Conservation (phyloP, 2,329 filamentous ascomycete species). For the Colletotrichum sojae region DNA sequence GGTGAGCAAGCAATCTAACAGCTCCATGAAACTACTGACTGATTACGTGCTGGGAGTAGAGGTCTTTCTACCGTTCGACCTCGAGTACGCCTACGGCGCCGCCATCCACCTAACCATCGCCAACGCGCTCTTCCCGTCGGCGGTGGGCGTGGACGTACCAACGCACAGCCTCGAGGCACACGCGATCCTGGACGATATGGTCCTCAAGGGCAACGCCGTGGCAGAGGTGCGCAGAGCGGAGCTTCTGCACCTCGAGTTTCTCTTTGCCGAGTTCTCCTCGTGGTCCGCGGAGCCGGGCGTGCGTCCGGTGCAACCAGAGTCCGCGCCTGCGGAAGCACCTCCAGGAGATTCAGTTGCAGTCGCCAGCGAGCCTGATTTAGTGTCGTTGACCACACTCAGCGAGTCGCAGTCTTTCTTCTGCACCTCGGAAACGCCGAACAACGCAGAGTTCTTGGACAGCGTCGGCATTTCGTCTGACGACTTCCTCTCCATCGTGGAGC, state of each 20-base stretch:
- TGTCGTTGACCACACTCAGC: constrained; percentile 13
- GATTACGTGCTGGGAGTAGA: constrained; percentile 44
- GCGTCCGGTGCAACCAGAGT: constrained; percentile 44
- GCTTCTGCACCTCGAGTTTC: constrained; percentile 46
- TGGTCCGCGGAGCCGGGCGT: constrained; percentile 47
- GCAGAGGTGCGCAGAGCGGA: constrained; percentile 52
- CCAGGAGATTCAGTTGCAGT: too few species aligned
- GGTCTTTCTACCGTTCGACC: constrained; percentile 54
- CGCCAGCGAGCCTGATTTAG: neutral
- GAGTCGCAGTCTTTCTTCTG: constrained; percentile 1
- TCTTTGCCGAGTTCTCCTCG: constrained; percentile 47
- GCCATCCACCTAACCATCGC: constrained; percentile 55
- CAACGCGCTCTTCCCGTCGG: constrained; percentile 51
- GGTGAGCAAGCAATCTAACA: constrained; percentile 45
- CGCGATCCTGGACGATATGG: constrained; percentile 52
- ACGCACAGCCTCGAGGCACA: constrained; percentile 43
- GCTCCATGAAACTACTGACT: neutral
- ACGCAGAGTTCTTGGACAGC: constrained; percentile 51
- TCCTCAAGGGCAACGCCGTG: constrained; percentile 50
- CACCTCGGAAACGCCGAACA: constrained; percentile 39
- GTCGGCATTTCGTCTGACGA: constrained; percentile 56
- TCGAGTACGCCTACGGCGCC: constrained; percentile 54
- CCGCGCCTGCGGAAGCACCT: neutral
- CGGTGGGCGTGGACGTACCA: constrained; percentile 46
- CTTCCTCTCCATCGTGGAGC: constrained; percentile 55